phyloP scores from a whole-genome alignment of 2,329 filamentous ascomycete species.

The Aotearoamyces nothofagi region DNA sequence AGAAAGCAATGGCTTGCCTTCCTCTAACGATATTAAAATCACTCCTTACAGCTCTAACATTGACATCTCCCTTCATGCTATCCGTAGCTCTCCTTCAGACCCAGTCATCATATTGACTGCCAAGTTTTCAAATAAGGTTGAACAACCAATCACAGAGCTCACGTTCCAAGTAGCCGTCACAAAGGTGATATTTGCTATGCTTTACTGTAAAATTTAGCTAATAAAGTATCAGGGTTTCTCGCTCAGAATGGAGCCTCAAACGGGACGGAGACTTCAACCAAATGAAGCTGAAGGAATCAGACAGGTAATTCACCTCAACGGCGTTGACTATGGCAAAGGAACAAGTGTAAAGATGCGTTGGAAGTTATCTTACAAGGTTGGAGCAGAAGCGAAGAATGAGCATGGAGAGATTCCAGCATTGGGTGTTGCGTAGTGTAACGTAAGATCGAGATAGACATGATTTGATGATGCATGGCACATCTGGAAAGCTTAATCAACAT shows the following conservation, averaged over 20 bases:
- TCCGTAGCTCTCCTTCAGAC: constrained; percentile 28
- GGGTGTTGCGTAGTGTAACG: constrained; percentile 52
- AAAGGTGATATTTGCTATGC: constrained; percentile 42
- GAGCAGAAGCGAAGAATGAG: constrained; percentile 52
- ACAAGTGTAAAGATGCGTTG: constrained; percentile 78
- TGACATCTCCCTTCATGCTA: constrained; percentile 58
- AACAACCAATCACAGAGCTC: constrained; percentile 57
- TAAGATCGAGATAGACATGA: no score
- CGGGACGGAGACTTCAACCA: constrained; percentile 59
- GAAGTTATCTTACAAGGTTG: constrained; percentile 68
- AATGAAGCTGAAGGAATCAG: constrained; percentile 62
- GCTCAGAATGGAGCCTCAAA: constrained; percentile 72
- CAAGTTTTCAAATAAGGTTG: constrained; percentile 70
- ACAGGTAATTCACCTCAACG: constrained; percentile 66
- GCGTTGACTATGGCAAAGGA: constrained; percentile 56
- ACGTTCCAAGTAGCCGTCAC: constrained; percentile 90
- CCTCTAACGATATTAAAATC: constrained; percentile 44
- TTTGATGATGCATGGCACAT: no score
- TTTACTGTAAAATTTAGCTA: constrained; percentile 4
- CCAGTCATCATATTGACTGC: constrained; percentile 53
- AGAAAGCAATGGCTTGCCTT: constrained; percentile 28
- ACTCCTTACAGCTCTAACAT: constrained; percentile 50
- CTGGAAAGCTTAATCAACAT: no score
- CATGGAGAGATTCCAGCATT: constrained; percentile 75
- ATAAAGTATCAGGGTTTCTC: constrained; percentile 49